Conservation (phyloP, 2,329 filamentous ascomycete genomes). For the Hyphodiscus sp. region DNA sequence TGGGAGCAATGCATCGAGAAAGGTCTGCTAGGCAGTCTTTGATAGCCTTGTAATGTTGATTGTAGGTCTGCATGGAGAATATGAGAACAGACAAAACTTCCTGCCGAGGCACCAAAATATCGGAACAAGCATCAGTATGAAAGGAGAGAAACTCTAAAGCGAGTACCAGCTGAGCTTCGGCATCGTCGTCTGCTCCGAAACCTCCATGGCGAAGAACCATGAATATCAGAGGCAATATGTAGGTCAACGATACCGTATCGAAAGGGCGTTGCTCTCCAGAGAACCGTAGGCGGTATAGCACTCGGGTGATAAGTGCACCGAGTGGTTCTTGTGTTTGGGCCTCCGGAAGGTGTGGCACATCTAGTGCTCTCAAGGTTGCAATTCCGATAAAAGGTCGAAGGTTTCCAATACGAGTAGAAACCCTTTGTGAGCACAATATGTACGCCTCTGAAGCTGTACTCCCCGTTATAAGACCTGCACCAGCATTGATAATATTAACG, state of each 20-base stretch:
- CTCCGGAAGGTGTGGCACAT: constrained; percentile 64
- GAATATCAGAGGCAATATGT: constrained; percentile 77
- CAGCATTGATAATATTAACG: constrained; percentile 68
- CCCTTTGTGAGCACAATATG: constrained; percentile 69
- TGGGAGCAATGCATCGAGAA: constrained; percentile 76
- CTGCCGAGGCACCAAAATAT: constrained; percentile 68
- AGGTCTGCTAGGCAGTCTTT: constrained; percentile 89
- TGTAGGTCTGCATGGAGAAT: constrained; percentile 78
- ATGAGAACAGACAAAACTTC: constrained; percentile 69
- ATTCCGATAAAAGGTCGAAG: constrained; percentile 80
- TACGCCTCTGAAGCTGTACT: constrained; percentile 73
- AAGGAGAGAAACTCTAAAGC: constrained; percentile 84
- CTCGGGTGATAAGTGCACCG: constrained; percentile 75
- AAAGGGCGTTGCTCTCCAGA: constrained; percentile 91
- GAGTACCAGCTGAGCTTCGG: constrained; percentile 83
- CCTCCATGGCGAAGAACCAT: constrained; percentile 74
- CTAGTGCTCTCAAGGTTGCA: constrained; percentile 75
- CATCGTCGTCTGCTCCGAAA: constrained; percentile 70
- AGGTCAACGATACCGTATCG: constrained; percentile 80
- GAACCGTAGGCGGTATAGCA: constrained; percentile 86
- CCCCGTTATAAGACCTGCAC: constrained; percentile 74
- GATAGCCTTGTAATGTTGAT: constrained; percentile 89
- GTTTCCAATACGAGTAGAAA: constrained; percentile 66
- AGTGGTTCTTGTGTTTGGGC: constrained; percentile 74
- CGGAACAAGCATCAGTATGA: constrained; percentile 74